Evolutionary conservation across 1,284 basidiomycete genomes (phyloP), one percentile per base, ranked within the genome.

Genomic region (Sporisorium reilianum): DNA sequence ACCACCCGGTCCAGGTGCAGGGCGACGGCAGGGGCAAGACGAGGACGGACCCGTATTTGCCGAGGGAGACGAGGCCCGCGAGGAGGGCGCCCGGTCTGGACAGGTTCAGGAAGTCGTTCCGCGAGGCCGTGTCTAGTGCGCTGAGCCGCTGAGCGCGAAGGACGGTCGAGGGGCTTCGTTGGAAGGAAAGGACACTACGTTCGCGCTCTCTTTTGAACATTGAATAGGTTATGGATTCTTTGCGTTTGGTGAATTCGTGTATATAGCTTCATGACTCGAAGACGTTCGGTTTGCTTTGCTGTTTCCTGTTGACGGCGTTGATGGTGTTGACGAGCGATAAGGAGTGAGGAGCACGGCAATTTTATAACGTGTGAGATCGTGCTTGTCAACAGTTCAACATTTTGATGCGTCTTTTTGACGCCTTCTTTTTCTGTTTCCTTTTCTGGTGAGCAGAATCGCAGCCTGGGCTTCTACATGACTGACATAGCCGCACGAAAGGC

Each of bases 1-100:
- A 81, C 60, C 75, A 77, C 28, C 61, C 69, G 5, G 62, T 82
- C 42, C 81, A 82, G 50, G 65, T 83, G 38, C 75, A 72, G 41
- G 81, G 81, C 48, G 78, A 78, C 45, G 79, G 78, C 14, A 60
- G 51, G 8, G 81, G 80, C 26, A 76, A 66, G 53, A 82, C 77
- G n/a, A 55, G 80, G 26, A 67, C 51, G 41, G 79, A 80, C 32
- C 75, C 77, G 34, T 80, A 76, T 57, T 30, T 80, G 23, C 79
- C 79, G 12, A 59, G 75, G n/a, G 79, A 80, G 45, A 73, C 79
- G 22, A 34, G 68, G 0, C 72, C 75, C 6, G 72, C 77, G 0
- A 68, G 77, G 10, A 67, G 59, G 49, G 62, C 71, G 11, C 69
- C 77, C 8, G 69, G 65, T 20, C 48, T 80, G 32, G 66, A 77